phyloP scores from a whole-genome alignment of 768 basidiomycete genomes.

The Termitomyces sp. region DNA sequence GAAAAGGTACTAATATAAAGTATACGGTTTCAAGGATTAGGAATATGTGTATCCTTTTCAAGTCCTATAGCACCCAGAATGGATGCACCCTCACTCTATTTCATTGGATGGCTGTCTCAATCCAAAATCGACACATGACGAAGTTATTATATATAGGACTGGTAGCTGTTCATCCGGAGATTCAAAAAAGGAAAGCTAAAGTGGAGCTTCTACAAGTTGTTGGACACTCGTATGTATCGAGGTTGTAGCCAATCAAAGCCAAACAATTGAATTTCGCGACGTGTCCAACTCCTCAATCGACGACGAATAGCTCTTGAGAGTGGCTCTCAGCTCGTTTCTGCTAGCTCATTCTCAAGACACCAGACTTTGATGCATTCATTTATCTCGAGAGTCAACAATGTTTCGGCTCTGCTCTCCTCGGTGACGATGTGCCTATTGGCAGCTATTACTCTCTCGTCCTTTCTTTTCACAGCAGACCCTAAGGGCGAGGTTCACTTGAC shows the following conservation, averaged over 20 bases:
- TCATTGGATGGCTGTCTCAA: not conserved
- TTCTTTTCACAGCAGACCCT: slow-evolving; percentile 55
- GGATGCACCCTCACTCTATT: not conserved
- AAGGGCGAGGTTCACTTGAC: slow-evolving; percentile 53
- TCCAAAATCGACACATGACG: not conserved
- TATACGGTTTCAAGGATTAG: not conserved
- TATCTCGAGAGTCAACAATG: slow-evolving; percentile 67
- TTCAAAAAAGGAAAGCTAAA: not conserved
- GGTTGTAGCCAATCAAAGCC: not conserved
- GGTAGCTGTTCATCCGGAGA: not conserved
- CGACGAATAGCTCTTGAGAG: not conserved
- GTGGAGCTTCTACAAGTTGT: too few species aligned
- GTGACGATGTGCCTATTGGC: slow-evolving; percentile 69
- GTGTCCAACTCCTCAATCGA: not conserved
- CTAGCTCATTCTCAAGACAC: not conserved
- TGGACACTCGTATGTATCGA: not conserved
- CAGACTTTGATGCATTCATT: slow-evolving; percentile 56
- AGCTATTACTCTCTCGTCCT: slow-evolving; percentile 69
- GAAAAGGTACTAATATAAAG: not conserved
- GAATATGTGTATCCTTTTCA: not conserved
- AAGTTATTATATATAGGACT: not conserved
- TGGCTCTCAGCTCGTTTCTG: not conserved
- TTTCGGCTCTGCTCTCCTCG: slow-evolving; percentile 68
- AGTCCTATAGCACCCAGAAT: not conserved
- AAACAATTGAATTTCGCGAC: not conserved